Evolutionary conservation across 2,329 filamentous ascomycete species (phyloP).

Genomic region (Alternaria brassicicola): DNA sequence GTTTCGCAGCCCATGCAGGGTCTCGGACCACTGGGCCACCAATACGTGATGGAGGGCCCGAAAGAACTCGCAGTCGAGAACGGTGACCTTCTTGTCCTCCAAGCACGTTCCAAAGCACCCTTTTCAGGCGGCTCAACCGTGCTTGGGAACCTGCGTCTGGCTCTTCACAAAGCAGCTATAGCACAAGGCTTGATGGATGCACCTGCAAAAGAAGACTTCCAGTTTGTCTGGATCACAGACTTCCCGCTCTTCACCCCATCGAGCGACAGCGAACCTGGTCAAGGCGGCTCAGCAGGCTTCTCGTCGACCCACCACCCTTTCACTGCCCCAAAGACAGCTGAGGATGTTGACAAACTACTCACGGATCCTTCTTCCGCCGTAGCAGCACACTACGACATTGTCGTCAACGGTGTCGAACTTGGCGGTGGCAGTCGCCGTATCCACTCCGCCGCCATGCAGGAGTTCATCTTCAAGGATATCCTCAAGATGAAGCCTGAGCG

Average conservation of each 20-base stretch:
- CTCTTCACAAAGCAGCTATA: constrained; percentile 72
- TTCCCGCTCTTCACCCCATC: constrained; percentile 90
- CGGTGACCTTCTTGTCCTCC: constrained; percentile 81
- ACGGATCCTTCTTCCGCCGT: constrained; percentile 72
- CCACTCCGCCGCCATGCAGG: constrained; percentile 81
- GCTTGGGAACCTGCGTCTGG: constrained; percentile 74
- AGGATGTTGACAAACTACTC: constrained; percentile 76
- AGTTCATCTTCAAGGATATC: constrained; percentile 82
- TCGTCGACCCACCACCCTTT: constrained; percentile 94
- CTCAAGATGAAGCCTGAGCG: constrained; percentile 76
- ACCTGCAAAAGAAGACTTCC: constrained; percentile 59
- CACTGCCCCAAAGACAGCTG: constrained; percentile 76
- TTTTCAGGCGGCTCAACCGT: constrained; percentile 74
- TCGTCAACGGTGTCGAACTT: constrained; percentile 92
- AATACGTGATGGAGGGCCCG: constrained; percentile 66
- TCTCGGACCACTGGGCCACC: constrained; percentile 77
- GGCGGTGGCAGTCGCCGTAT: constrained; percentile 94
- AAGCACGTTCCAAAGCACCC: constrained; percentile 72
- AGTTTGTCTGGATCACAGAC: constrained; percentile 83
- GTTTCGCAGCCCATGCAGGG: constrained; percentile 75
- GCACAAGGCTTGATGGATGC: constrained; percentile 63
- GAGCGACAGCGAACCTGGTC: constrained; percentile 70
- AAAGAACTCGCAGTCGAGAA: constrained; percentile 58
- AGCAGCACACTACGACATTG: constrained; percentile 93
- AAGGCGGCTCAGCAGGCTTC: constrained; percentile 81